Base-by-base conservation (phyloP, 106 monocot species). In the Dactylorhiza incarnata region DNA sequence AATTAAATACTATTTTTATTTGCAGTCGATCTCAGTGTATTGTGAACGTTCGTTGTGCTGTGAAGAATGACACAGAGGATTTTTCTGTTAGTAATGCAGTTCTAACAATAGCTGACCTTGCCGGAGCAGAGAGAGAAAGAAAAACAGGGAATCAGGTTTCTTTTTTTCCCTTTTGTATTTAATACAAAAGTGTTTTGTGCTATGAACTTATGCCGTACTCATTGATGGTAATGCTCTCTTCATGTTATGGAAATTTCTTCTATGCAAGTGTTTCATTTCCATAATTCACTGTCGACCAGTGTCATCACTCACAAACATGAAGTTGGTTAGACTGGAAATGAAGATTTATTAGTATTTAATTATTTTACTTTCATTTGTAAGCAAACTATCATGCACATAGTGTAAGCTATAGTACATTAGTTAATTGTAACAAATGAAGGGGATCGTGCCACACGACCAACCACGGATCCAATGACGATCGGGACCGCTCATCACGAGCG, bases 21-120 rank as follows among this genome's bases (percentile, higher is more conserved):
- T 69, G 78, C 83, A 95, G 95, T 77, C 95, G 95, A 48, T 95
- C 95, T 53, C 95, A 95, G 19, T 91, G 87, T 72, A 81, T 95
- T 48, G 91, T 95, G 59, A 95, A 84, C 43, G 89, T 95, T 47
- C 87, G 82, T 69, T 63, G 78, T 82, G 48, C 71, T 45, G 54
- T 71, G 4, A 78, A 78, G 63, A 52, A 71, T 80, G 72, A 49
- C 55, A 26, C 73, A 45, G 74, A 81, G 61, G 70, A 82, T 44
- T 13, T 75, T 73, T 74, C 73, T 61, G 10, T 49, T 55, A 76
- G 74, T 78, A 79, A 43, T 56, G 74, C 82, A 76, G 78, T 89
- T 45, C 87, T 95, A 45, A 89, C 91, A 10, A 86, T 95, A 61
- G 91, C 85, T 59, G 95, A 95, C 73, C 89, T 95, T 81, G 95